Percentiles rank a stretch among this genome's conserved stretches.
Conservation (phyloP, 2,329 filamentous ascomycete species). For the Kalmusia sp. region DNA sequence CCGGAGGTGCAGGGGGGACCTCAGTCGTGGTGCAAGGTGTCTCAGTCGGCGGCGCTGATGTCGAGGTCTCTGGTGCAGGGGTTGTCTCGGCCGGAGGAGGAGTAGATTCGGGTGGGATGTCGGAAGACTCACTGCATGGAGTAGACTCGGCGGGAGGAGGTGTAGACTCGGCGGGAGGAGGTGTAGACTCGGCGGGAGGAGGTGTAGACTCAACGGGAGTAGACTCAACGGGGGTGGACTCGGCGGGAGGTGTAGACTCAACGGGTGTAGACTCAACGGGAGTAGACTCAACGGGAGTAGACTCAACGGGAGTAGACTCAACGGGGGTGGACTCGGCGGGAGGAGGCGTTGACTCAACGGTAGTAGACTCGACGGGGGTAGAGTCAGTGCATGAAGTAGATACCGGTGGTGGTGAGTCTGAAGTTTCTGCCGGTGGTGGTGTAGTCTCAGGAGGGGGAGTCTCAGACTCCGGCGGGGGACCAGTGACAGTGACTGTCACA, state of each 20-base stretch:
- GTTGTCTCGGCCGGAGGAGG: conserved; percentile 4
- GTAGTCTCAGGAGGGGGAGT: not conserved
- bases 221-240: not conserved
- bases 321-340: not conserved
- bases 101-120: conserved; percentile 10
- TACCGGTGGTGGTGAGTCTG: conserved; percentile 1
- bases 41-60: conserved; percentile 14
- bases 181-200: not conserved
- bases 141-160: conserved; percentile 12
- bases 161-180: not conserved
- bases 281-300: not conserved
- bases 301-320: not conserved
- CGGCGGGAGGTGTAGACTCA: too few species aligned
- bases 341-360: not conserved
- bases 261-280: not conserved
- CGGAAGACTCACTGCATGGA: conserved; percentile 20
- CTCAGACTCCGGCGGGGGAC: conserved; percentile 10
- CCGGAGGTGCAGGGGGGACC: conserved; percentile 14
- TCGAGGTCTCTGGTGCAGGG: conserved; percentile 20
- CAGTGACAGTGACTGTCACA: conserved; percentile 26
- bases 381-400: not conserved
- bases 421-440: not conserved
- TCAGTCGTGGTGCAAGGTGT: conserved; percentile 13
- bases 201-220: too few species aligned
- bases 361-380: not conserved